A percentile compares a stretch with the other conserved stretches of the same genome.
Conservation (phyloP, 2,329 filamentous ascomycete species). For the Colletotrichum spinosum region DNA sequence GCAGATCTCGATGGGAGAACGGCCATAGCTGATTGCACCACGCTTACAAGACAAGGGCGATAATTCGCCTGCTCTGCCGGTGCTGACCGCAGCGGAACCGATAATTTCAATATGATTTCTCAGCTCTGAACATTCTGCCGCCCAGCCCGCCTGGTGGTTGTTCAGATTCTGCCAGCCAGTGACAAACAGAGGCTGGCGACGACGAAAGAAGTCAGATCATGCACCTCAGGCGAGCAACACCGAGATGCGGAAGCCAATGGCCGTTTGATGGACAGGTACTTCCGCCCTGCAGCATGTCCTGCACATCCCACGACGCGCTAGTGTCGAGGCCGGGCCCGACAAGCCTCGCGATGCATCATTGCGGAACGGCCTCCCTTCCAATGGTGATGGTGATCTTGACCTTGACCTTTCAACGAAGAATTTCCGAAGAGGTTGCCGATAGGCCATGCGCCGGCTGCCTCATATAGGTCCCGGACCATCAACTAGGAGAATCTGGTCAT, state of each 20-base stretch:
- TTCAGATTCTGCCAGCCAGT: background rate
- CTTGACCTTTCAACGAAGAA: conserved; percentile 9
- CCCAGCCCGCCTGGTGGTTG: conserved; percentile 1
- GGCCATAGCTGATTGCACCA: background rate
- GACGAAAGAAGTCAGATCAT: conserved; percentile 13
- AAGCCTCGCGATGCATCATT: conserved; percentile 21
- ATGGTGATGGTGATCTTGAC: conserved; percentile 13
- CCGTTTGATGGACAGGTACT: conserved; percentile 27
- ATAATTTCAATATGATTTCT: background rate
- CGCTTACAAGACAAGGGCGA: background rate
- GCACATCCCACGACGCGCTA: conserved; percentile 32
- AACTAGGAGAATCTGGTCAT: conserved; percentile 6
- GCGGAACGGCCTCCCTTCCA: conserved; percentile 19
- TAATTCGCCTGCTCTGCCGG: conserved; percentile 1
- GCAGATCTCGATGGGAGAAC: background rate
- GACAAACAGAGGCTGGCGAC: conserved; percentile 12
- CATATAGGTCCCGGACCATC: conserved; percentile 12
- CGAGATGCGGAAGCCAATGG: conserved; percentile 29
- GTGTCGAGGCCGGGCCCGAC: conserved; percentile 21
- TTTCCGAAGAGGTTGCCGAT: conserved; percentile 1
- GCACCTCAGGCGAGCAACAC: conserved; percentile 34
- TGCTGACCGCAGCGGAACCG: conserved; percentile 5
- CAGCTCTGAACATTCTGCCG: conserved; percentile 1
- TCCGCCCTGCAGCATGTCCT: conserved; percentile 24
- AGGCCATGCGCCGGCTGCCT: conserved; percentile 16